Base-by-base conservation (phyloP, 805 yeast genomes). In the Cyberlindnera japonica region DNA sequence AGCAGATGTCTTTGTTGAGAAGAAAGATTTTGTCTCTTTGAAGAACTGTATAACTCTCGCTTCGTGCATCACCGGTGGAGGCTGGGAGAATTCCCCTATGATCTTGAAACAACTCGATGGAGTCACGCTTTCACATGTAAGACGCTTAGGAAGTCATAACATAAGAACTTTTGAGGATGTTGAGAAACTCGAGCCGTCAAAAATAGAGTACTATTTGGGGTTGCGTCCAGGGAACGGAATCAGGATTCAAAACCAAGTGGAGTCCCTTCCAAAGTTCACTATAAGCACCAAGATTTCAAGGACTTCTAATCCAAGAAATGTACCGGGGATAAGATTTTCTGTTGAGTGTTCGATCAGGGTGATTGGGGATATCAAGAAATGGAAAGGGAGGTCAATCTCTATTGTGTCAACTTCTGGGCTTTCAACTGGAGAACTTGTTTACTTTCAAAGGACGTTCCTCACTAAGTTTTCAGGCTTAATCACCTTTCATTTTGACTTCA, bases 61-160 rank as follows among this genome's bases (percentile, higher is more conserved):
- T 3, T 55, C 79, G 40, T 67, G 72, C 29, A 41, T 73, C 1
- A 54, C 52, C 33, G 74, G 75, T 0, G 64, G 60, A 42, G 64
- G 77, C 13, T 76, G 83, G 83, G 80, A 74, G 44, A 69, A 67
- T 37, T 51, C 69, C 0, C 54, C 72, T 0, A 61, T 65, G 52
- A 67, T 67, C 4, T 51, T 76, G n/a, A 55, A 68, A 35, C 82
- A 77, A 40, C 38, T 77, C 10, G 69, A 69, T 20, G 73, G 71
- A 6, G 56, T 77, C 16, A 79, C 77, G 0, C 42, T 65, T 3
- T 67, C 62, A 0, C 58, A 67, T 19, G 66, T 70, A 0, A 55
- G 68, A 28, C 66, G 63, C 33, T 58, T 74, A 37, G 56, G 59
- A 0, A 61, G 57, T 16, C 63, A 63, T 8, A 58, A 65, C n/a